Conservation (phyloP, 169 alveolate species). For the Plasmodium cynomolgi region DNA sequence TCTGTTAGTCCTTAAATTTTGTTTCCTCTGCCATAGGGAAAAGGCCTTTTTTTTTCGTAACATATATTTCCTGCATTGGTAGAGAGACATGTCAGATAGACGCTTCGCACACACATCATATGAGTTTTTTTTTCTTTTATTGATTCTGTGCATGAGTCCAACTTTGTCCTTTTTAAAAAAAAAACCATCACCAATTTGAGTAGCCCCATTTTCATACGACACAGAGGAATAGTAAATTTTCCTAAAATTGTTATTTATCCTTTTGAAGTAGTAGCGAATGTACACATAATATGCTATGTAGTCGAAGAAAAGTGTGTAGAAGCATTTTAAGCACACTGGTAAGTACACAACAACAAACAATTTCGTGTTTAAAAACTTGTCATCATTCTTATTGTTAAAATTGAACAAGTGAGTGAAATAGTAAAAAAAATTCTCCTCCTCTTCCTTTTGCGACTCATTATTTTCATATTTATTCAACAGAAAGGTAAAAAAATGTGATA, state of each 20-base stretch:
- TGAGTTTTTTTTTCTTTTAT: constrained; percentile 20
- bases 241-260: constrained; percentile 47
- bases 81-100: constrained; percentile 5
- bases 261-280: constrained; percentile 55
- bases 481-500: constrained; percentile 70
- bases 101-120: not conserved
- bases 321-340: constrained; percentile 73
- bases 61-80: constrained; percentile 15
- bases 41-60: constrained; percentile 7
- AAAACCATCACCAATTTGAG: not conserved
- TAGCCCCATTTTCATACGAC: constrained; percentile 24
- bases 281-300: constrained; percentile 69
- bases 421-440: constrained; percentile 65
- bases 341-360: constrained; percentile 67
- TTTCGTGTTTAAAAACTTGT: constrained; percentile 58
- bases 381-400: constrained; percentile 49
- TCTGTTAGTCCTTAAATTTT: not conserved
- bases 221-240: constrained; percentile 28
- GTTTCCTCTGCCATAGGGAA: not conserved
- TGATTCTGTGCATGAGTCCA: not conserved
- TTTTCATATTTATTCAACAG: constrained; percentile 60
- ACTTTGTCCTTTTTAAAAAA: not conserved
- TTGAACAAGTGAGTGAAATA: constrained; percentile 64
- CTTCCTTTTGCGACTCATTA: constrained; percentile 33
- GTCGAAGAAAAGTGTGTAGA: constrained; percentile 74